Evolutionary conservation across 257 asterid genomes (phyloP).

Genomic region (Agastache rugosa): DNA sequence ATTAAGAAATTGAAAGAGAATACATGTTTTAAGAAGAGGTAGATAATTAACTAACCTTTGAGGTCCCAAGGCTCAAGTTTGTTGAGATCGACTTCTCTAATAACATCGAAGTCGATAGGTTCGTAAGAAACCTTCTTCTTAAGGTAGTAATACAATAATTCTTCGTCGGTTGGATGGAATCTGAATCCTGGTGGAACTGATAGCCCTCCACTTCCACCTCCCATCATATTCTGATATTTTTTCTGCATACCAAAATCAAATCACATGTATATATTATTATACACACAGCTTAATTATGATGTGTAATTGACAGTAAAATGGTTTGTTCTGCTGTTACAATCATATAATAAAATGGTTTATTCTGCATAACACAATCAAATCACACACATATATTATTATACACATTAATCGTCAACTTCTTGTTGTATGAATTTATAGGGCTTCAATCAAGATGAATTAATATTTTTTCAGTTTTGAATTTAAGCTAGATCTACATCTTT

Average conservation of each 20-base stretch:
- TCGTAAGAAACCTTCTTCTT: slow-evolving; percentile 81
- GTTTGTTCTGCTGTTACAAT: too few species aligned
- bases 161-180: slow-evolving; percentile 91
- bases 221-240: slow-evolving; percentile 42
- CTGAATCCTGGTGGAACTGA: slow-evolving; percentile 89
- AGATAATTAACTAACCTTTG: slow-evolving; percentile 51
- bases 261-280: background rate
- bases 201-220: slow-evolving; percentile 47
- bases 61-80: slow-evolving; percentile 97
- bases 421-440: background rate
- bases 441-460: background rate
- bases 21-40: background rate
- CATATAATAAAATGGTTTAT: too few species aligned
- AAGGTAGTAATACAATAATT: slow-evolving; percentile 73
- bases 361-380: too few species aligned
- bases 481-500: slow-evolving; percentile 32
- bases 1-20: background rate
- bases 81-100: slow-evolving; percentile 86
- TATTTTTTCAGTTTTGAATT: background rate
- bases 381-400: too few species aligned
- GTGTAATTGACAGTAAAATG: too few species aligned
- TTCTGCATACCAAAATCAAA: slow-evolving; percentile 19
- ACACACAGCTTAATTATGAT: background rate
- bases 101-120: slow-evolving; percentile 78
- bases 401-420: background rate